Percentiles rank a stretch among this genome's conserved stretches.
Conservation (phyloP, 805 yeast species). For the Diddensiella transvaalensis region DNA sequence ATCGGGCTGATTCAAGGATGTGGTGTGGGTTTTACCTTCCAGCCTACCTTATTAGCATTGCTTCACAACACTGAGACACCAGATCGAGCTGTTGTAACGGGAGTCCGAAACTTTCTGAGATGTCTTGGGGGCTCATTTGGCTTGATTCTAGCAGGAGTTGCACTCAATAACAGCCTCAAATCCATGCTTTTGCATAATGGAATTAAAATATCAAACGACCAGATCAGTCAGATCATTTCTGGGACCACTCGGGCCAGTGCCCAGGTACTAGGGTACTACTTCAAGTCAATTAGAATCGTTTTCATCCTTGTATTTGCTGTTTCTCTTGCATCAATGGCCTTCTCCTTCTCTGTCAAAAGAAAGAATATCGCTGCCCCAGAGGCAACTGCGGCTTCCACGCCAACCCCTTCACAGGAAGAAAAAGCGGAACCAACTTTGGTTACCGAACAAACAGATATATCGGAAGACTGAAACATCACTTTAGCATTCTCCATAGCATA, state of each 20-base stretch:
- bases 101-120: conserved; percentile 53
- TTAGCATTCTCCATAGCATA: no score
- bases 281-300: conserved; percentile 4
- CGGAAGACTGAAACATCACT: background rate
- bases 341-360: background rate
- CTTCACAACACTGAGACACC: conserved; percentile 49
- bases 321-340: background rate
- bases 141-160: conserved; percentile 39
- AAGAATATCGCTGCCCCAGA: no score
- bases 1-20: conserved; percentile 38
- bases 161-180: conserved; percentile 23
- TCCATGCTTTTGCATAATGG: background rate
- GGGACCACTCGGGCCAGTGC: background rate
- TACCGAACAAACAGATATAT: background rate
- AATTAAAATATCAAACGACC: background rate
- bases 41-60: conserved; percentile 53
- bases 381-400: background rate
- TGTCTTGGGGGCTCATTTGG: conserved; percentile 64
- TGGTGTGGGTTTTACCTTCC: conserved; percentile 51
- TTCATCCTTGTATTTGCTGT: conserved; percentile 4
- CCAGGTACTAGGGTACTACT: conserved; percentile 3
- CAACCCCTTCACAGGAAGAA: background rate
- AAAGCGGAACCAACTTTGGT: background rate
- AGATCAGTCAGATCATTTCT: conserved; percentile 2
- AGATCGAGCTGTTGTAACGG: conserved; percentile 57